Base-by-base conservation (phyloP, 495 filamentous ascomycete genomes). In the Penicillium herquei region DNA sequence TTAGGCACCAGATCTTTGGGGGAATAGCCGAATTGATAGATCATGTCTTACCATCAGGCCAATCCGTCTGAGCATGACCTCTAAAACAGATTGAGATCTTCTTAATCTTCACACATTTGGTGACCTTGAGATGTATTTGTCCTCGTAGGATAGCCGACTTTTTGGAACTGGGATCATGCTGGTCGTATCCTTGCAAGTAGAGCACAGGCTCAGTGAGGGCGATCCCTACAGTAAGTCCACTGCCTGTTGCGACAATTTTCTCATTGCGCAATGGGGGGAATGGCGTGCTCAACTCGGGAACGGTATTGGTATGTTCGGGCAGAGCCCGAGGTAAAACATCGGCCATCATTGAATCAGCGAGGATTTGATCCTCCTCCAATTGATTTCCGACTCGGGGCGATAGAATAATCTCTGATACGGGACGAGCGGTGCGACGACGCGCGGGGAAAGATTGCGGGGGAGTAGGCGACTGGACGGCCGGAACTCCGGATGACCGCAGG, bases 101-200 rank as follows among this genome's bases (percentile, higher is more conserved):
- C 77, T 96, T 97, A 56, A 98, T 87, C 76, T 98, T 98, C 39
- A 91, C 86, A 61, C 86, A 87, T 71, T 98, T 98, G 39, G 87
- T 87, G 9, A 97, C 81, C 57, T 86, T 86, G 49, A 98, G 68
- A 66, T 89, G 85, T 51, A 98, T 72, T 65, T 85, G 91, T 7
- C 94, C 94, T 45, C 94, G 82, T 11, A 98, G 75, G 64, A 98
- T 88, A 7, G 95, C 87, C 10, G 89, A 91, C 21, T 85, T 85
- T 44, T 88, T 84, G 7, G 84, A 80, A 39, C 72, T 78, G 21
- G 81, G 78, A 49, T 90, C 87, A 54, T 86, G 82, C 44, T 93
- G 90, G 62, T 97, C 93, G 64, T 96, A 95, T 0, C 94, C 93
- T 44, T 91, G 89, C 32, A 98, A 78, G 68, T 89, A 98, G 3